phyloP scores from a whole-genome alignment of 2,329 filamentous ascomycete genomes.

The Curvularia verruculosa region DNA sequence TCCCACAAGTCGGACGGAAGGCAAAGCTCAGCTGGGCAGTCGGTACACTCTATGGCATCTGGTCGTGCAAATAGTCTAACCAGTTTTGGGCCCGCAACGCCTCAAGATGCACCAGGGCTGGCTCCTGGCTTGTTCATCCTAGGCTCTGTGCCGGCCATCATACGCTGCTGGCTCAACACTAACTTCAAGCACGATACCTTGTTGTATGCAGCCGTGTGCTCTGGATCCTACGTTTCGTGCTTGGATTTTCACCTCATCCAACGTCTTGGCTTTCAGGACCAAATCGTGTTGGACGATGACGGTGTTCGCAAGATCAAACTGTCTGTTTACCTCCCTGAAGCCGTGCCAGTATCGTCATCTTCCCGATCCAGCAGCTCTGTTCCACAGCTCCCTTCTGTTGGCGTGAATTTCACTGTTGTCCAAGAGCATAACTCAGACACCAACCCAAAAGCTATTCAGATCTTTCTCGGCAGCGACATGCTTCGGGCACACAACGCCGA shows the following conservation, averaged over 20 bases:
- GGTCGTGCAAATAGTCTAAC: constrained; percentile 82
- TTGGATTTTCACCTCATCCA: constrained; percentile 76
- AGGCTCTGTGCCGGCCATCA: constrained; percentile 88
- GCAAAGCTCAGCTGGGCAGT: constrained; percentile 91
- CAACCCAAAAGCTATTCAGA: constrained; percentile 71
- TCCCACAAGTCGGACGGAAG: constrained; percentile 97
- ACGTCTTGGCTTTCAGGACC: constrained; percentile 72
- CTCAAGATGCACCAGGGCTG: constrained; percentile 73
- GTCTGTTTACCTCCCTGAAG: constrained; percentile 88
- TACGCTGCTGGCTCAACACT: constrained; percentile 92
- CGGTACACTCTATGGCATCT: constrained; percentile 75
- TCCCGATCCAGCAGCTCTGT: constrained; percentile 74
- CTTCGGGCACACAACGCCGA: constrained; percentile 87
- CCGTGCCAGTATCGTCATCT: constrained; percentile 77
- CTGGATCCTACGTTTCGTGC: constrained; percentile 87
- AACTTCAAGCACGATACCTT: constrained; percentile 89
- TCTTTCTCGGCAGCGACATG: constrained; percentile 89
- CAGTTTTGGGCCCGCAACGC: constrained; percentile 72
- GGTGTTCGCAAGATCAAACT: constrained; percentile 74
- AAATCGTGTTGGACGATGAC: constrained; percentile 69
- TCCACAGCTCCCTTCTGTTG: constrained; percentile 81
- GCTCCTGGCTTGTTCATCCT: constrained; percentile 85
- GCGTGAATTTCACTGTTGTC: constrained; percentile 76
- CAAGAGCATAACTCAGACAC: constrained; percentile 60
- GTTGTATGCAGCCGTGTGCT: constrained; percentile 90